Base-by-base conservation (phyloP, 2,329 filamentous ascomycete genomes). In the Delphinella strobiligena region DNA sequence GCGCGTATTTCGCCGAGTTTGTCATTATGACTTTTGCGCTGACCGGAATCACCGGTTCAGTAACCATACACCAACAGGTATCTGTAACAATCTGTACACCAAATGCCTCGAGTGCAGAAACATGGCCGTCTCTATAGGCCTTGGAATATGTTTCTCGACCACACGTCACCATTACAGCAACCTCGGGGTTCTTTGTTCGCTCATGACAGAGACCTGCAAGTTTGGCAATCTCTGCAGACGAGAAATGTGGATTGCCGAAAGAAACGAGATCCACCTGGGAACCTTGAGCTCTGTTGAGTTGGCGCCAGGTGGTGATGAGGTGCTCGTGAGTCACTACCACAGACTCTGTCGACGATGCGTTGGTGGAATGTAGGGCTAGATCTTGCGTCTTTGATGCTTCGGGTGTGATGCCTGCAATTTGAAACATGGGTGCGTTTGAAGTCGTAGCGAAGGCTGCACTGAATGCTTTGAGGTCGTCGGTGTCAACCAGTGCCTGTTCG, bases 31-130 rank as follows among this genome's bases (percentile, higher is more conserved):
- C 54, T 2, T 48, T 47, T 0, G 50, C 44, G 2, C 36, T 8
- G 0, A 5, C 27, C 3, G 52, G 54, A 7, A 68, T 60, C 0
- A 62, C 47, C 0, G 64, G 62, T 33, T 67, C 61, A 1, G 42
- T 40, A 12, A 68, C 58, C 61, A 69, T 64, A 44, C 65, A 69
- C 65, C 65, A 69, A 38, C 65, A 69, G 0, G 63, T 67, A 43
- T 69, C 64, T 0, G 60, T 67, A 10, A 68, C 49, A 4, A 67
- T 37, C 16, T 53, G 49, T 1, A 51, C 61, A 0, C 66, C 64
- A 37, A 67, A 67, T 0, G 11, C 24, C 11, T 61, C 49, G 2
- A 69, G 30, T 5, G 37, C 37, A 0, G 47, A 41, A 2, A 62
- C 38, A 4, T 55, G 43, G 1, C 61, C 60, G 0, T 51, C 53